These are phyloP conservation scores for Tylopilus sp. DNA, from an alignment of 1,284 basidiomycete species.

Conservation along the genomic window DNA sequence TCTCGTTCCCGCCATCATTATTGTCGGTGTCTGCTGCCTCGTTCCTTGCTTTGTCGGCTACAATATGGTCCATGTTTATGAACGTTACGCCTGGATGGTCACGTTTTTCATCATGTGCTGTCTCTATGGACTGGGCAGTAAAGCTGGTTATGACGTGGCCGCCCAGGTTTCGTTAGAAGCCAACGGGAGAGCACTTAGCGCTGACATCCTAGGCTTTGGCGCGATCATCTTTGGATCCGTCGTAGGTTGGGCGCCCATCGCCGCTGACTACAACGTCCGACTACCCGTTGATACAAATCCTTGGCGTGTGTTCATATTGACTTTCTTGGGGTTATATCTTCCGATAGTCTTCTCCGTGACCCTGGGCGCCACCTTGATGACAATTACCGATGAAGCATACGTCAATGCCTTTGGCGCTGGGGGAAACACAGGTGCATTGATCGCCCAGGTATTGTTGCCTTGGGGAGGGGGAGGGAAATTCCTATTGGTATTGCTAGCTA, in stretches of 20 bases:
- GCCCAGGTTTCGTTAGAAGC: constrained; percentile 59
- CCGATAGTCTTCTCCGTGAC: constrained; percentile 66
- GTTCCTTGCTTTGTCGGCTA: constrained; percentile 65
- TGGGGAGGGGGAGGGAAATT: constrained; percentile 69
- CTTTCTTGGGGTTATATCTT: constrained; percentile 69
- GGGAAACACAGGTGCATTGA: constrained; percentile 59
- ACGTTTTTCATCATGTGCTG: constrained; percentile 67
- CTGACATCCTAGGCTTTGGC: constrained; percentile 66
- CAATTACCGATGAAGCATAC: constrained; percentile 65
- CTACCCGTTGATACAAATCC: constrained; percentile 58
- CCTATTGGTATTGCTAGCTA: constrained; percentile 66
- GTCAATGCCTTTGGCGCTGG: constrained; percentile 57
- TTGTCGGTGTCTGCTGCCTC: constrained; percentile 54
- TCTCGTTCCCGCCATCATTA: constrained; percentile 57
- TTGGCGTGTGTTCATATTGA: constrained; percentile 62
- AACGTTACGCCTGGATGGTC: constrained; percentile 72
- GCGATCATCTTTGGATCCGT: constrained; percentile 68
- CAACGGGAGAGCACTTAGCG: constrained; percentile 54
- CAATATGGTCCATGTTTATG: constrained; percentile 66
- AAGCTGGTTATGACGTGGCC: constrained; percentile 60
- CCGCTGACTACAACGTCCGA: constrained; percentile 68
- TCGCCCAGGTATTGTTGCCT: constrained; percentile 55
- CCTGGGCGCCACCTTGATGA: constrained; percentile 67
- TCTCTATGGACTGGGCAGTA: constrained; percentile 64
- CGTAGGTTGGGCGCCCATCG: constrained; percentile 61